Evolutionary conservation across 352 stramenopile species (phyloP).

Genomic region (Globisporangium acanthophoron): DNA sequence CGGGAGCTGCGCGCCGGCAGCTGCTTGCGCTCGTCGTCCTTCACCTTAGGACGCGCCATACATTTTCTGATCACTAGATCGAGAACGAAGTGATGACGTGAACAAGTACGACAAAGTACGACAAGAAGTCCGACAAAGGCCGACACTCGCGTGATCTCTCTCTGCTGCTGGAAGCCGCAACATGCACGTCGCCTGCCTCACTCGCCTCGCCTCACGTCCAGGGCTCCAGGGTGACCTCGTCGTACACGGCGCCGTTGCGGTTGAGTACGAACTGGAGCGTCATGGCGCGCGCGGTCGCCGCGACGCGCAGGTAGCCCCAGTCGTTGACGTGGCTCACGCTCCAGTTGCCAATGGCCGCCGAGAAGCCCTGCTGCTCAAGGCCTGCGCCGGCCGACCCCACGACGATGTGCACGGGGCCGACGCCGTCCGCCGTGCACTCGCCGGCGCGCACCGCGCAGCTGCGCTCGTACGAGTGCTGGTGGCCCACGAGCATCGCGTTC

Average conservation of each 20-base stretch:
- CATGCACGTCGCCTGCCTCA: too few species aligned
- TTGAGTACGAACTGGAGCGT: slow-evolving; percentile 76
- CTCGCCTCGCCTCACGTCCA: slow-evolving; percentile 28
- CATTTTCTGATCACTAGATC: neutral
- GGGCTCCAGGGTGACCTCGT: slow-evolving; percentile 55
- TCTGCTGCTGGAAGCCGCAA: neutral
- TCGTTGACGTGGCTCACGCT: slow-evolving; percentile 77
- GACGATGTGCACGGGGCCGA: slow-evolving; percentile 83
- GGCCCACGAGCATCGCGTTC: slow-evolving; percentile 88
- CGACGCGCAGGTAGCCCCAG: slow-evolving; percentile 69
- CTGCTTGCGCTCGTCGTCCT: slow-evolving; percentile 21
- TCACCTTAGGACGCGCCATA: neutral
- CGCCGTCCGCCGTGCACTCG: slow-evolving; percentile 62
- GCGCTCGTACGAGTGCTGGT: slow-evolving; percentile 91
- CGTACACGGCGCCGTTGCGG: slow-evolving; percentile 73
- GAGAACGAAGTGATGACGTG: neutral
- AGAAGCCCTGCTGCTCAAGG: slow-evolving; percentile 64
- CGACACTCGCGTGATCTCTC: neutral
- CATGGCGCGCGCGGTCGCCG: slow-evolving; percentile 60
- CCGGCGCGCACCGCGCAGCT: slow-evolving; percentile 77
- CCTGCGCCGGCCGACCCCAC: slow-evolving; percentile 79
- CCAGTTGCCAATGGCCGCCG: slow-evolving; percentile 61
- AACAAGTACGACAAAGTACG: too few species aligned
- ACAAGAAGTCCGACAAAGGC: neutral
- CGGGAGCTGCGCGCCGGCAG: slow-evolving; percentile 64